Evolutionary conservation across 108 stramenopile species (phyloP).

Genomic region (Discostella pseudostelligera): DNA sequence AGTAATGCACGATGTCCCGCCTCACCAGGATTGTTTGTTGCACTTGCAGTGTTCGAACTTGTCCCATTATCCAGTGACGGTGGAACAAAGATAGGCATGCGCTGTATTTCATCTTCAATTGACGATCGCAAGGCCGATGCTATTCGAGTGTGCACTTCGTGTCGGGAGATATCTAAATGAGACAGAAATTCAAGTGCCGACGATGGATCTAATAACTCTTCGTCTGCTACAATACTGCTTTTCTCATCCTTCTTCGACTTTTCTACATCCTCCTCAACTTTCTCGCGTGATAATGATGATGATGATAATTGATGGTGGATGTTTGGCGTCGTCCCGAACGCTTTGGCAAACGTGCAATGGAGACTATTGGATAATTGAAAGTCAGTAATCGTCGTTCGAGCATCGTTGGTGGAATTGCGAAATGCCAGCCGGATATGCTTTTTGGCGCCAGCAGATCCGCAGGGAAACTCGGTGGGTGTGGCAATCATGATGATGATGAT

Average conservation of each 20-base stretch:
- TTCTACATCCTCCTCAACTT: conserved; percentile 4
- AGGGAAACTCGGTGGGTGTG: conserved; percentile 28
- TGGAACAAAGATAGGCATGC: conserved; percentile 43
- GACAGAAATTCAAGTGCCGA: conserved; percentile 73
- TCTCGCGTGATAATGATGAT: background rate
- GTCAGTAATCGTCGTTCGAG: conserved; percentile 59
- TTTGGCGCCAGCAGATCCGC: conserved; percentile 24
- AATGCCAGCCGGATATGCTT: conserved; percentile 46
- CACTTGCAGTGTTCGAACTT: too few species aligned
- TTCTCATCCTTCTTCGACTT: background rate
- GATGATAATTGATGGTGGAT: conserved; percentile 7
- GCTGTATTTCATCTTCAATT: conserved; percentile 81
- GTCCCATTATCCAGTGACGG: too few species aligned
- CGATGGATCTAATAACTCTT: conserved; percentile 77
- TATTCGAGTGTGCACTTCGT: conserved; percentile 80
- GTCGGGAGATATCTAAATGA: conserved; percentile 71
- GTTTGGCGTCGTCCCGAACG: conserved; percentile 67
- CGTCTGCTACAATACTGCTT: background rate
- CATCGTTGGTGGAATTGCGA: conserved; percentile 42
- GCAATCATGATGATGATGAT: conserved; percentile 3
- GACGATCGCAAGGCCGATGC: conserved; percentile 63
- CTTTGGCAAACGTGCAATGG: conserved; percentile 74
- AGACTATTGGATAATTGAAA: conserved; percentile 75
- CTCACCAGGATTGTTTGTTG: conserved; percentile 7
- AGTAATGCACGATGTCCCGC: conserved; percentile 45